Conservation (phyloP, 768 basidiomycete genomes). For the Trametes maxima region DNA sequence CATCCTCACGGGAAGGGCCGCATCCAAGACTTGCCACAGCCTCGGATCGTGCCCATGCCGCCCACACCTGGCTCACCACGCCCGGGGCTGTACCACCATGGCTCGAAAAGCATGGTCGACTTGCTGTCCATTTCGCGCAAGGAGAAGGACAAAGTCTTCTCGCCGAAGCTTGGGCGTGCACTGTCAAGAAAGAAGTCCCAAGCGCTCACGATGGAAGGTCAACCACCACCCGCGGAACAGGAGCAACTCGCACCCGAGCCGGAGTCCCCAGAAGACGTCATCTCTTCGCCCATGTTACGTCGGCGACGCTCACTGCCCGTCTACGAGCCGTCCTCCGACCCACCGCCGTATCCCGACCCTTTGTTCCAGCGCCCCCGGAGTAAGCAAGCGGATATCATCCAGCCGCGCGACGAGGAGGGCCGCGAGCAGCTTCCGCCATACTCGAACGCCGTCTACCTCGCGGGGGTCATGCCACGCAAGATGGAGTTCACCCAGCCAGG, state of each 20-base stretch:
- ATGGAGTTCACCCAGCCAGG: conserved; percentile 90
- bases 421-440: conserved; percentile 79
- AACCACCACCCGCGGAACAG: conserved; percentile 2
- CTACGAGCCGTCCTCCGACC: conserved; percentile 56
- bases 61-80: conserved; percentile 27
- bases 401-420: conserved; percentile 81
- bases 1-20: background rate
- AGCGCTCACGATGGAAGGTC: conserved; percentile 6
- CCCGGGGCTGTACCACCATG: conserved; percentile 57
- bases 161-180: conserved; percentile 21
- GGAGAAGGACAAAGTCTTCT: conserved; percentile 23
- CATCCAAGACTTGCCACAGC: conserved; percentile 4
- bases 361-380: conserved; percentile 38
- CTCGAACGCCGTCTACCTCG: conserved; percentile 78
- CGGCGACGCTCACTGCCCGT: conserved; percentile 74
- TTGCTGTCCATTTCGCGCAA: conserved; percentile 36
- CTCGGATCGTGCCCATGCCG: conserved; percentile 32
- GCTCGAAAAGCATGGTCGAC: conserved; percentile 68
- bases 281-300: conserved; percentile 45
- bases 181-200: conserved; percentile 2
- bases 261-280: conserved; percentile 21
- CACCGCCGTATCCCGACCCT: conserved; percentile 65
- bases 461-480: conserved; percentile 84
- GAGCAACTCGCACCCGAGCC: background rate
- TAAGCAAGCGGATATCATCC: conserved; percentile 38